Percentiles rank a stretch among this genome's conserved stretches.
These are phyloP conservation scores for Vitis labrusca DNA, from an alignment of 164 flowering plant species.

Conservation along the genomic window DNA sequence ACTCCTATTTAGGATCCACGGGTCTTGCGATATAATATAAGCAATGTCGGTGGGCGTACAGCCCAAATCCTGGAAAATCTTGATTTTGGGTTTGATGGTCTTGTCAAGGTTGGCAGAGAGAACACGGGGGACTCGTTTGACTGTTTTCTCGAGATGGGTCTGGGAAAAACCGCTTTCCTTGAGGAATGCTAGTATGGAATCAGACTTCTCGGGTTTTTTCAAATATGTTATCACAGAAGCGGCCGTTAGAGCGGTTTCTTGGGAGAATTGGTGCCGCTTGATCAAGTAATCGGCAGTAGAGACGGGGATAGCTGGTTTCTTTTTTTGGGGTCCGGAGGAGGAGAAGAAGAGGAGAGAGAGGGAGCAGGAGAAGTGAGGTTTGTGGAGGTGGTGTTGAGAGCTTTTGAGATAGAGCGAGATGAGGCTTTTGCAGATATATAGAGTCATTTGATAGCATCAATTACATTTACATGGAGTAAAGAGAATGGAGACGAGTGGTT, in stretches of 20 bases:
- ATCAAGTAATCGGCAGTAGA: constrained; percentile 9
- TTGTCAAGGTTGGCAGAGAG: constrained; percentile 19
- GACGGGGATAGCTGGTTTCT: neutral
- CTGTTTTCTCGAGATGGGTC: constrained; percentile 19
- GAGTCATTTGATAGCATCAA: neutral
- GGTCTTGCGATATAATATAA: constrained; percentile 21
- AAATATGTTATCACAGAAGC: constrained; percentile 4
- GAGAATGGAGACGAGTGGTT: neutral
- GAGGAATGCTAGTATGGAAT: constrained; percentile 19
- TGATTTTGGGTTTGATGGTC: constrained; percentile 28
- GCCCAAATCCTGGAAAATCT: constrained; percentile 24
- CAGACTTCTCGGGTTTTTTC: constrained; percentile 10
- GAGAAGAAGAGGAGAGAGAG: constrained; percentile 11
- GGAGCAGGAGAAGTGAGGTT: constrained; percentile 1
- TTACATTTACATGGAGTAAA: neutral
- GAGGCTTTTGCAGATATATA: neutral
- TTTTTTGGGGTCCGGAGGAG: neutral
- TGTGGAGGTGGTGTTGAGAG: neutral
- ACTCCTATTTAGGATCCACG: constrained; percentile 21
- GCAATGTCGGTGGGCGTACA: constrained; percentile 19
- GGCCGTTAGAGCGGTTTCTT: constrained; percentile 20
- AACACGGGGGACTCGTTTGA: constrained; percentile 10
- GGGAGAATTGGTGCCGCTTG: constrained; percentile 24
- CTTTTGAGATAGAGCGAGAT: constrained; percentile 1
- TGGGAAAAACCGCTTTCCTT: constrained; percentile 28